phyloP scores from a whole-genome alignment of 1,284 basidiomycete genomes.

The Moesziomyces sp. region DNA sequence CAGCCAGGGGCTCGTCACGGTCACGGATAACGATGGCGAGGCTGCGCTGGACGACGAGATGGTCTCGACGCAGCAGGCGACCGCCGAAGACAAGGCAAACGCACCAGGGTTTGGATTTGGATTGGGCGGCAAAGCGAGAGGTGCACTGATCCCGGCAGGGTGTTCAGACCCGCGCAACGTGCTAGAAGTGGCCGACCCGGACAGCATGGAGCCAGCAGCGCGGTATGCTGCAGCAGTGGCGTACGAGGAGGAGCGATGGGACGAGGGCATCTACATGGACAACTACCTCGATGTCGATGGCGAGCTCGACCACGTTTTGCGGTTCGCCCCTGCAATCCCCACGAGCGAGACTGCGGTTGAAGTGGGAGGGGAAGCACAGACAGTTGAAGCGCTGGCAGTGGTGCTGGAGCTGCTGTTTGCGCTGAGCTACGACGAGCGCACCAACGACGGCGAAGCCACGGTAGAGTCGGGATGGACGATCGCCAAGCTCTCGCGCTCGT shows the following conservation, averaged over 20 bases:
- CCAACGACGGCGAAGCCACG: constrained; percentile 41
- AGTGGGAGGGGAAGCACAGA: not conserved
- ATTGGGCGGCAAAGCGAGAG: constrained; percentile 7
- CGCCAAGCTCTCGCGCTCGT: constrained; percentile 31
- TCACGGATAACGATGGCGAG: constrained; percentile 34
- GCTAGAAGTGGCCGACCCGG: constrained; percentile 41
- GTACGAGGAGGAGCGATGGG: constrained; percentile 36
- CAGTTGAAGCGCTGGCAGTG: constrained; percentile 18
- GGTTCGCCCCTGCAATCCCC: constrained; percentile 9
- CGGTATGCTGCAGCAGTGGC: constrained; percentile 13
- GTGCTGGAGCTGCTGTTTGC: constrained; percentile 35
- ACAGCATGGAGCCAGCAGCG: constrained; percentile 5
- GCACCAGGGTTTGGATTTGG: constrained; percentile 19
- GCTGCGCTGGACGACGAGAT: constrained; percentile 7
- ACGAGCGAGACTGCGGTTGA: too few relatives aligned
- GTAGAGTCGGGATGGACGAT: constrained; percentile 52
- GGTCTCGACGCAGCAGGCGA: not conserved
- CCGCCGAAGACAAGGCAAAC: not conserved
- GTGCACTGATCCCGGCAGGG: constrained; percentile 22
- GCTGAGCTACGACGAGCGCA: constrained; percentile 40
- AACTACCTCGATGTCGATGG: constrained; percentile 42
- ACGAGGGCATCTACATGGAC: constrained; percentile 49
- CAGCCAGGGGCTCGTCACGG: constrained; percentile 23
- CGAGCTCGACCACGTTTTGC: constrained; percentile 20
- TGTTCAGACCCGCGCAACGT: constrained; percentile 18